phyloP scores from a whole-genome alignment of 768 basidiomycete genomes.

The Xerocomus spinulosus region DNA sequence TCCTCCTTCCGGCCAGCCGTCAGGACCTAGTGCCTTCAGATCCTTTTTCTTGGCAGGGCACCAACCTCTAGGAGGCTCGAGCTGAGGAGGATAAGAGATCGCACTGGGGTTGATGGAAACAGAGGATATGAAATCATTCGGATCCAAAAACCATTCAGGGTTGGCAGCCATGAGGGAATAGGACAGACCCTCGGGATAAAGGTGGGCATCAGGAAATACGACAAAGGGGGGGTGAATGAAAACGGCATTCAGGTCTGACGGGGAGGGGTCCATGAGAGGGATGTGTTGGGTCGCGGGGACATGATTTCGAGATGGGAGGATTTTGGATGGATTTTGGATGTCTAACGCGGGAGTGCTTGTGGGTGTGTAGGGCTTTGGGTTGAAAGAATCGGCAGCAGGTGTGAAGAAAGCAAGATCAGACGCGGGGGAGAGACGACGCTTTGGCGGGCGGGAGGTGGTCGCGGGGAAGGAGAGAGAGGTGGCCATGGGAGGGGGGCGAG shows the following conservation, averaged over 20 bases:
- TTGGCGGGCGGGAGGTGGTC: constrained; percentile 32
- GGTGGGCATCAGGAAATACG: constrained; percentile 57
- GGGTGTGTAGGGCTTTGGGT: constrained; percentile 60
- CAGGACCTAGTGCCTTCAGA: constrained; percentile 59
- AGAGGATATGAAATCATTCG: constrained; percentile 55
- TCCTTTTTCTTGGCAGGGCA: constrained; percentile 83
- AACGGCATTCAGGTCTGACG: constrained; percentile 57
- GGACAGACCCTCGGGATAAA: constrained; percentile 61
- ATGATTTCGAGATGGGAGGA: constrained; percentile 28
- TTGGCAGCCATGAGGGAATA: constrained; percentile 72
- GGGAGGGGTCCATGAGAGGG: constrained; percentile 62
- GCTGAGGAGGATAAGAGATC: constrained; percentile 68
- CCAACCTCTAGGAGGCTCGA: constrained; percentile 84
- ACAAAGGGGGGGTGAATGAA: constrained; percentile 76
- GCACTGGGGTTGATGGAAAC: constrained; percentile 44
- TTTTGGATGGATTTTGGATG: constrained; percentile 23
- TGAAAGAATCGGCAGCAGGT: constrained; percentile 59
- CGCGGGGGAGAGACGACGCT: constrained; percentile 46
- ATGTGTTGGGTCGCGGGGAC: constrained; percentile 40
- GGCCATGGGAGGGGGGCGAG: constrained; percentile 22
- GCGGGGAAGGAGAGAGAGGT: constrained; percentile 1
- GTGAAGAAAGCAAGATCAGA: constrained; percentile 58
- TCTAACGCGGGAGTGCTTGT: constrained; percentile 20
- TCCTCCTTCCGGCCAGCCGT: constrained; percentile 77
- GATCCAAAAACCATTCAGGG: constrained; percentile 74